A percentile compares a stretch with the other conserved stretches of the same genome.
These are phyloP conservation scores for Acanthamoeba quina DNA, from an alignment of 208 protist species.

Conservation along the genomic window DNA sequence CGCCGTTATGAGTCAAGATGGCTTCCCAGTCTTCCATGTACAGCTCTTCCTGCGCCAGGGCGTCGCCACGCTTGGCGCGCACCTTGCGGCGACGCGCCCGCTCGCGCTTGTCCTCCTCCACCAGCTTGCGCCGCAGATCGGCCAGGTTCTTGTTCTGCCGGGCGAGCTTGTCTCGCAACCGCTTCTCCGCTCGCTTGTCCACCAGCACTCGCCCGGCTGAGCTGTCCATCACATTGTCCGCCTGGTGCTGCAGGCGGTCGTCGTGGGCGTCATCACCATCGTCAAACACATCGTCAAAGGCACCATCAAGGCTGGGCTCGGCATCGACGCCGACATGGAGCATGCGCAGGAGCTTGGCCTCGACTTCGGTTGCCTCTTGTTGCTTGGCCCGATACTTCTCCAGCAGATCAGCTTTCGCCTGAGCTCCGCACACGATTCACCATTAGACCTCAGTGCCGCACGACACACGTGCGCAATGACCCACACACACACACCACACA, in stretches of 20 bases:
- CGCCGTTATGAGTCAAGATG: background rate
- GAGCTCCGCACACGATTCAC: background rate
- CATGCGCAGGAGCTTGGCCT: conserved; percentile 29
- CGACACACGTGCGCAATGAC: background rate
- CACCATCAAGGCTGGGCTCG: background rate
- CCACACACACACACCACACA: background rate
- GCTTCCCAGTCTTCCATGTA: conserved; percentile 41
- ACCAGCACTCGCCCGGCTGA: background rate
- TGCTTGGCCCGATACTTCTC: conserved; percentile 42
- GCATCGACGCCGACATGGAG: background rate
- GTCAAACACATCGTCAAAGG: background rate
- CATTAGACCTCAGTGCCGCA: background rate
- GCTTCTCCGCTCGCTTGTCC: background rate
- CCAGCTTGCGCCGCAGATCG: conserved; percentile 22
- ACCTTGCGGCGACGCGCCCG: conserved; percentile 11
- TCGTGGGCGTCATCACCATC: background rate
- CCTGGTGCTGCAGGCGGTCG: background rate
- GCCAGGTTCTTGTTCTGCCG: background rate
- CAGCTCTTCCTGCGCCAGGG: background rate
- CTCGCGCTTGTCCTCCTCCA: conserved; percentile 41
- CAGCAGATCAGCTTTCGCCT: background rate
- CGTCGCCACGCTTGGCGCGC: background rate
- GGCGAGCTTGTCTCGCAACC: conserved; percentile 2
- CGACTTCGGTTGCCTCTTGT: background rate
- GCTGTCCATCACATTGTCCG: background rate